Percentiles rank a stretch among this genome's conserved stretches.
These are phyloP conservation scores for Oryza meyeriana DNA, from an alignment of 176 grass and related monocot genomes.

Conservation along the genomic window DNA sequence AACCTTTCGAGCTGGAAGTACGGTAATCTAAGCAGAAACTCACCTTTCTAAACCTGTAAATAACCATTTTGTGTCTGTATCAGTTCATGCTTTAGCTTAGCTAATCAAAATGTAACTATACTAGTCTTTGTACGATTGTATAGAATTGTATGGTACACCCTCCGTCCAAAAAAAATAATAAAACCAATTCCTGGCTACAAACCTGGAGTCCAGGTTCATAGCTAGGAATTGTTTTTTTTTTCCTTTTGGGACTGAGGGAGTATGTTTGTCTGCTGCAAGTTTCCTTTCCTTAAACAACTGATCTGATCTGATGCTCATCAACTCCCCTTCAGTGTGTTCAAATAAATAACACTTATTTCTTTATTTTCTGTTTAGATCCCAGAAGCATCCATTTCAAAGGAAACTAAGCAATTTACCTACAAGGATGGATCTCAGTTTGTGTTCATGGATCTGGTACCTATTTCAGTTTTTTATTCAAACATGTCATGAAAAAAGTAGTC, in stretches of 20 bases:
- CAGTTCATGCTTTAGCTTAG: not conserved
- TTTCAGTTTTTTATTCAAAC: not conserved
- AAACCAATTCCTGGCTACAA: too few species aligned
- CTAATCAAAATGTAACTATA: not conserved
- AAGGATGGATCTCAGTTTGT: conserved; percentile 84
- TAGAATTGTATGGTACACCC: too few species aligned
- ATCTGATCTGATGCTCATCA: not conserved
- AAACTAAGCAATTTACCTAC: conserved; percentile 93
- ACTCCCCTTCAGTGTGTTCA: not conserved
- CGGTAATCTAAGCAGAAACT: conserved; percentile 60
- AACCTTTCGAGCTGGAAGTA: conserved; percentile 98
- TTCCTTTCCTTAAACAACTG: not conserved
- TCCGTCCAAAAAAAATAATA: too few species aligned
- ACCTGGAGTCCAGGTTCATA: too few species aligned
- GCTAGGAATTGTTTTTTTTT: too few species aligned
- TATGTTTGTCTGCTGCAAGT: not conserved
- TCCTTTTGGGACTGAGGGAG: too few species aligned
- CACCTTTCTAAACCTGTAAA: not conserved
- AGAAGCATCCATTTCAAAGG: conserved; percentile 85
- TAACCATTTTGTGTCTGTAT: not conserved
- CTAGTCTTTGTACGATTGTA: too few species aligned
- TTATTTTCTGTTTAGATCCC: conserved; percentile 47
- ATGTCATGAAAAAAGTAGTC: not conserved
- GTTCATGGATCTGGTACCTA: conserved; percentile 91
- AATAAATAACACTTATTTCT: conserved; percentile 5